Conservation (phyloP, 768 basidiomycete genomes). For the Hygrocybe coccinea region DNA sequence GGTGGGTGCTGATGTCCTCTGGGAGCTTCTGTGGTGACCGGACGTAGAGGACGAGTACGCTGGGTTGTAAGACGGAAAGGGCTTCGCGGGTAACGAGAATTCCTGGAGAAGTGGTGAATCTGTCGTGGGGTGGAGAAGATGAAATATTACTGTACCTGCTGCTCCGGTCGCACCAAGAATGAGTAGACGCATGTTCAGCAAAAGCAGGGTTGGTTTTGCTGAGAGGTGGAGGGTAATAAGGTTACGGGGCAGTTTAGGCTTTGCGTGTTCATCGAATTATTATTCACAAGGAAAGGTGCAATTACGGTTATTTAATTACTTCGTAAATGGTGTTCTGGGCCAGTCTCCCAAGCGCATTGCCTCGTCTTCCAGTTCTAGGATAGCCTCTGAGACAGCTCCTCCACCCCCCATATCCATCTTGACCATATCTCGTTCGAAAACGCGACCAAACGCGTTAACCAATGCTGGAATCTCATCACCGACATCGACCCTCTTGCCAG, state of each 20-base stretch:
- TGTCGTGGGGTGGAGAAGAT: neutral
- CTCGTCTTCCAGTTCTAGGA: conserved; percentile 44
- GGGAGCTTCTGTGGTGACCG: conserved; percentile 63
- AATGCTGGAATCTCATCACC: conserved; percentile 50
- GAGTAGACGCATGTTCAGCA: conserved; percentile 45
- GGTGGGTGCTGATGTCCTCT: conserved; percentile 40
- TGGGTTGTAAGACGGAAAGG: conserved; percentile 36
- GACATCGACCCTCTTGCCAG: conserved; percentile 37
- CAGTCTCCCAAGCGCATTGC: conserved; percentile 41
- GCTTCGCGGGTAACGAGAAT: conserved; percentile 52
- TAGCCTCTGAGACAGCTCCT: conserved; percentile 45
- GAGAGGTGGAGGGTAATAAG: too few relatives aligned
- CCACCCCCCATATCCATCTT: conserved; percentile 39
- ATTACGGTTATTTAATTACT: too few relatives aligned
- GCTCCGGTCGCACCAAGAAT: conserved; percentile 71
- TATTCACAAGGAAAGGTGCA: too few relatives aligned
- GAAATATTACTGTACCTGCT: conserved; percentile 7
- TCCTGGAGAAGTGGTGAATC: conserved; percentile 28
- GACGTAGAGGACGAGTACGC: conserved; percentile 54
- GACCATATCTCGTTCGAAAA: conserved; percentile 47
- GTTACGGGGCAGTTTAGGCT: neutral
- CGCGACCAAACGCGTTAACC: conserved; percentile 41
- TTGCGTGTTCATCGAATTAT: too few relatives aligned
- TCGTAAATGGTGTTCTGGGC: conserved; percentile 11
- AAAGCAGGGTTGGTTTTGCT: neutral